Base-by-base conservation (phyloP, 371 early-diverging fungal genomes). In the Mortierella sp. region DNA sequence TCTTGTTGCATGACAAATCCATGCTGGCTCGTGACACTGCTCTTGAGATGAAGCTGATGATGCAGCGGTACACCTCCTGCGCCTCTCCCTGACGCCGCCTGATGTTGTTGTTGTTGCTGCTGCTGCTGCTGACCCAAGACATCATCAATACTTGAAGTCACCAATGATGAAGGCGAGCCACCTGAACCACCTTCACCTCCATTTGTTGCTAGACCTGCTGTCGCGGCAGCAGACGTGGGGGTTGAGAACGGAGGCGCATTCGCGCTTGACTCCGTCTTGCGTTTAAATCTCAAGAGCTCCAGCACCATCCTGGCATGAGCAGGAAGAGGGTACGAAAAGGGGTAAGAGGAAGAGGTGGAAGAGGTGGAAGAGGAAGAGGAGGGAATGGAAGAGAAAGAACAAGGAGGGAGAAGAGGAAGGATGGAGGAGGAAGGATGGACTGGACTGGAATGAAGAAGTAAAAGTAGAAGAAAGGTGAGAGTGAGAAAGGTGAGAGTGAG, bases 231-330 rank as follows among this genome's bases (percentile, higher is more conserved):
- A 37, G 37, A n/a, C n/a, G n/a, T n/a, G n/a, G n/a, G n/a, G n/a
- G n/a, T n/a, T n/a, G n/a, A 37, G 37, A 9, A 37, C 37, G 9
- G 37, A 9, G 37, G 37, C 37, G 37, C 37, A 37, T 37, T 37
- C 5, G 37, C 37, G 37, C 37, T 37, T 37, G 37, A 9, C 37
- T 37, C 37, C 37, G 37, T 37, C 37, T 37, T 37, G 37, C 37
- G 37, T 37, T 37, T 37, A 5, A 37, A 37, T 37, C 37, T 37
- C 37, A 37, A 9, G 37, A 37, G 37, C 37, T 37, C 37, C 37
- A 37, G 37, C 9, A 37, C 37, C 37, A 37, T 37, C 37, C 37
- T 37, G 37, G 37, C 37, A 37, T n/a, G 64, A 55, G 64, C 43
- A 64, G 57, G 57, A 26, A 29, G 46, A 57, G 30, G 9, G 44